Evolutionary conservation across 2,329 filamentous ascomycete genomes (phyloP).

Genomic region (Hawksworthiomyces lignivorus): DNA sequence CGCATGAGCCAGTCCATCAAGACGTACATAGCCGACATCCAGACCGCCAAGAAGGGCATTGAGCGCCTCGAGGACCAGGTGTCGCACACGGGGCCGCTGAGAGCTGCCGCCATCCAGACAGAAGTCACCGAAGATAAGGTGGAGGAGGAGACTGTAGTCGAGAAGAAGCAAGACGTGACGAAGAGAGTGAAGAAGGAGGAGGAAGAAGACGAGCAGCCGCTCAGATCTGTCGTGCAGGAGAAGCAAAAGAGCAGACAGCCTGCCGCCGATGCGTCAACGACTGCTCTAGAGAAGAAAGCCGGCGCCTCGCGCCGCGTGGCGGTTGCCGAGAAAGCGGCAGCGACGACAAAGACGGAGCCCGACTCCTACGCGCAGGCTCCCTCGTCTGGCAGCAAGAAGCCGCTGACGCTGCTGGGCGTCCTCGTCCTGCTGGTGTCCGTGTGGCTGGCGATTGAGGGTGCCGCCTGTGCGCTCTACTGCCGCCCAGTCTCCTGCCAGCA

Average conservation of each 20-base stretch:
- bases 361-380: slow-evolving; percentile 34
- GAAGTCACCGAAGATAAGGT: not conserved
- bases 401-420: slow-evolving; percentile 41
- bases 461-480: slow-evolving; percentile 47
- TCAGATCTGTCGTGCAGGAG: no score
- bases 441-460: slow-evolving; percentile 50
- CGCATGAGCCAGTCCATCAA: slow-evolving; percentile 47
- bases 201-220: no score
- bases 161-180: slow-evolving; percentile 2
- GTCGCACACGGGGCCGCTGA: slow-evolving; percentile 22
- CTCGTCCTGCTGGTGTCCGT: slow-evolving; percentile 33
- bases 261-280: no score
- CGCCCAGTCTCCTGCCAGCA: slow-evolving; percentile 44
- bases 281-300: not conserved
- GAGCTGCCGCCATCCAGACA: not conserved
- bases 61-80: slow-evolving; percentile 49
- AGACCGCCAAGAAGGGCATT: slow-evolving; percentile 49
- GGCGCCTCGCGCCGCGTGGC: no score
- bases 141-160: not conserved
- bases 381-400: slow-evolving; percentile 39
- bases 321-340: no score
- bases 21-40: slow-evolving; percentile 44
- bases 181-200: slow-evolving; percentile 1
- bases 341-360: slow-evolving; percentile 3
- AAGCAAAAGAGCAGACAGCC: no score